These are phyloP conservation scores for Yamadazyma ubonensis DNA, from an alignment of 805 yeast species.

Conservation along the genomic window DNA sequence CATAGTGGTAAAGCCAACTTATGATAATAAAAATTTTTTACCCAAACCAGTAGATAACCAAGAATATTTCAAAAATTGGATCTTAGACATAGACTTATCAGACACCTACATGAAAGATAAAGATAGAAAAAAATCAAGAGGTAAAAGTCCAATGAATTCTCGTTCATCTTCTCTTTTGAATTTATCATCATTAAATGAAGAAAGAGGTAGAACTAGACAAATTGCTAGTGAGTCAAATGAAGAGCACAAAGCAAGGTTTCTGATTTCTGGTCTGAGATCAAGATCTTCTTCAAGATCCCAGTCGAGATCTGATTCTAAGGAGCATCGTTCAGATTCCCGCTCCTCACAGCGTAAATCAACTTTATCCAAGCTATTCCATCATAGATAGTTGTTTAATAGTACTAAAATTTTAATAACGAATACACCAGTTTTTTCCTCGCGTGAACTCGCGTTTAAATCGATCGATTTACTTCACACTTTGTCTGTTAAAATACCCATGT, in stretches of 20 bases:
- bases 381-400: neutral
- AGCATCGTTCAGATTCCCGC: slow-evolving; percentile 10
- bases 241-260: slow-evolving; percentile 6
- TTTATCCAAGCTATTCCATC: slow-evolving; percentile 19
- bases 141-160: slow-evolving; percentile 10
- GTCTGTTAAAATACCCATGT: slow-evolving; percentile 1
- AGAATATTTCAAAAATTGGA: slow-evolving; percentile 36
- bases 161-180: slow-evolving; percentile 9
- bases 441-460: neutral
- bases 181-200: slow-evolving; percentile 8
- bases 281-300: slow-evolving; percentile 22
- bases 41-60: slow-evolving; percentile 31
- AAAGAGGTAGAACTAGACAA: slow-evolving; percentile 13
- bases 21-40: slow-evolving; percentile 31
- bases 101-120: slow-evolving; percentile 20
- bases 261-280: slow-evolving; percentile 16
- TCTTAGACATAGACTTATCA: slow-evolving; percentile 25
- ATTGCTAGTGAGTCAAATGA: neutral
- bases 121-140: slow-evolving; percentile 13
- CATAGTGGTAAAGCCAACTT: slow-evolving; percentile 41
- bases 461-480: neutral
- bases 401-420: neutral
- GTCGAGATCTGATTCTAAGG: slow-evolving; percentile 17
- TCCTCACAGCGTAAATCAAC: slow-evolving; percentile 6
- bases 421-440: neutral